Base-by-base conservation (phyloP, 352 stramenopile species). In the Phytophthora sp. region DNA sequence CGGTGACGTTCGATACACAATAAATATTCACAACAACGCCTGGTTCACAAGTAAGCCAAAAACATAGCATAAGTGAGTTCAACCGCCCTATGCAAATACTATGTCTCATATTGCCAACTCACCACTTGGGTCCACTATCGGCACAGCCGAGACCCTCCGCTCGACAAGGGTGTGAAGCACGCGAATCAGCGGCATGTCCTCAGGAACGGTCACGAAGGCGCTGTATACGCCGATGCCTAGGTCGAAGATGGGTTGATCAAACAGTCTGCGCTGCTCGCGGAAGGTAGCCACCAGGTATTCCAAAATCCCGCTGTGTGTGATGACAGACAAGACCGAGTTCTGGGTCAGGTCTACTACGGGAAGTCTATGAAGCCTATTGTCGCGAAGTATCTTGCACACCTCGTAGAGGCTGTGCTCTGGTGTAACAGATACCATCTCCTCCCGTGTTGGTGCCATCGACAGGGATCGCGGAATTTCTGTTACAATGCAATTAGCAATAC, bases 281-380 rank as follows among this genome's bases (percentile, higher is more conserved):
- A 99, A 99, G 57, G 95, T 97, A 44, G 93, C 96, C 18, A 99
- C 96, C 33, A 99, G 82, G 74, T 97, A 98, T 77, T 98, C 93
- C 66, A 98, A 83, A 76, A 98, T 96, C 63, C 84, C 87, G 71
- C 85, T 91, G 78, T 98, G 97, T 36, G 91, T 98, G 61, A 98
- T 88, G 66, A 96, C 94, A 47, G 91, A 89, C 59, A 98, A 87
- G 46, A 98, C 91, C 69, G 91, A 93, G 78, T 92, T 98, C 74
- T 98, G 93, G 38, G 89, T 82, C 36, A 93, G 88, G 61, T 98
- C 91, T 64, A 98, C 73, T 74, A 98, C 89, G n/a, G 95, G 94
- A 26, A 99, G 85, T 80, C 97, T 95, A 86, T 98, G 93, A 56
- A 97, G 77, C 51, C 82, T 80, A 73, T 97, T 79, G 39, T 86